A percentile compares a stretch with the other conserved stretches of the same genome.
Evolutionary conservation across 495 filamentous ascomycete genomes (phyloP).

Genomic region (Talaromyces stipitatus): DNA sequence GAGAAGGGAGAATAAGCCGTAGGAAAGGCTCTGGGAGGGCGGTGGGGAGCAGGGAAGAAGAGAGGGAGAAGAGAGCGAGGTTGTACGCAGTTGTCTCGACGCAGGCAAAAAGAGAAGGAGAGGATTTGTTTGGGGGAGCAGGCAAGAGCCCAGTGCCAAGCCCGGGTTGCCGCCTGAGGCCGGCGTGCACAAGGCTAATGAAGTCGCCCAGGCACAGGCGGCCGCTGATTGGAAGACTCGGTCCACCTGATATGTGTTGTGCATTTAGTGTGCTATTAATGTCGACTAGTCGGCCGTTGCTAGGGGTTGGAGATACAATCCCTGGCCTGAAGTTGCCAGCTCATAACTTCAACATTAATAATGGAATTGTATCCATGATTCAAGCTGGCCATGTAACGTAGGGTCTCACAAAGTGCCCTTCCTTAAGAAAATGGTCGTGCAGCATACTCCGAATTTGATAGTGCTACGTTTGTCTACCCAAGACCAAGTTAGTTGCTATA

Average conservation of each 20-base stretch:
- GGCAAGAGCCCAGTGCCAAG: slow-evolving; percentile 9
- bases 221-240: neutral
- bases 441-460: neutral
- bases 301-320: neutral
- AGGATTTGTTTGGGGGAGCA: slow-evolving; percentile 5
- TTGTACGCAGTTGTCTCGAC: slow-evolving; percentile 7
- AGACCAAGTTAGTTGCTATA: too few species aligned
- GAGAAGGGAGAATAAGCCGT: slow-evolving; percentile 27
- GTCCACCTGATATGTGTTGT: neutral
- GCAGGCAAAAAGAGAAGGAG: slow-evolving; percentile 11
- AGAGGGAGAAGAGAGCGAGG: slow-evolving; percentile 36
- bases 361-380: too few species aligned
- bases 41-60: slow-evolving; percentile 39
- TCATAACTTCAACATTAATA: too few species aligned
- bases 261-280: neutral
- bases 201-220: slow-evolving; percentile 1
- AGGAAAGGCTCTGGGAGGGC: neutral
- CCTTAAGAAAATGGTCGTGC: neutral
- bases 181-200: neutral
- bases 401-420: neutral
- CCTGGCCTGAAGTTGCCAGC: too few species aligned
- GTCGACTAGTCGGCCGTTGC: neutral
- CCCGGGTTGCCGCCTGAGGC: slow-evolving; percentile 1
- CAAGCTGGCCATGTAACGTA: neutral
- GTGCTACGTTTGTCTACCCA: too few species aligned